Percentiles rank a stretch among this genome's conserved stretches.
These are phyloP conservation scores for Podaxis sp. DNA, from an alignment of 768 basidiomycete genomes.

Conservation along the genomic window DNA sequence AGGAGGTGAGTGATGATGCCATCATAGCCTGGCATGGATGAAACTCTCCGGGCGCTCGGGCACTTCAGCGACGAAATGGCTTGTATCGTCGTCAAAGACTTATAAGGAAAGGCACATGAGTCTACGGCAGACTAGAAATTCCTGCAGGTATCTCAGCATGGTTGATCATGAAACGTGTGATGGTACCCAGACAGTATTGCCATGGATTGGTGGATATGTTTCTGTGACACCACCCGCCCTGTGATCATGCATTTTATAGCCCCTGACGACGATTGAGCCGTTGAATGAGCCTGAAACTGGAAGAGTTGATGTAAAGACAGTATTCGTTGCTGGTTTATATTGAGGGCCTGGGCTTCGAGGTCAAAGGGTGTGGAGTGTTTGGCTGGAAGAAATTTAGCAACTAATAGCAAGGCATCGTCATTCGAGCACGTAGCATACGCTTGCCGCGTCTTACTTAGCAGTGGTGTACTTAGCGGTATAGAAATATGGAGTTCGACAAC, in stretches of 20 bases:
- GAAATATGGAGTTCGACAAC: neutral
- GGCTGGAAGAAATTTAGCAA: no score
- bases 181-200: neutral
- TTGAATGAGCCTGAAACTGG: neutral
- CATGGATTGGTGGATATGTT: neutral
- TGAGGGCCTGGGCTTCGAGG: no score
- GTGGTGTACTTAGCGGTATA: neutral
- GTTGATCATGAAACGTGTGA: neutral
- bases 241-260: neutral
- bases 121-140: no score
- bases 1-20: neutral
- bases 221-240: neutral
- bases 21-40: neutral
- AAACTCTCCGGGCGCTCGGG: neutral
- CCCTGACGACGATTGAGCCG: neutral
- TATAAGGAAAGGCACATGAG: no score
- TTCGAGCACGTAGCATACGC: no score
- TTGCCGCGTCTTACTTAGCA: no score
- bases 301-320: no score
- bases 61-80: no score
- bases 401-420: no score
- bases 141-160: neutral
- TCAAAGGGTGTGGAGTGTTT: no score
- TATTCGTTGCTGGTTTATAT: no score
- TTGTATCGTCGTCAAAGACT: no score